These are phyloP conservation scores for Alternaria metachromatica DNA, from an alignment of 2,329 filamentous ascomycete genomes.

Conservation along the genomic window DNA sequence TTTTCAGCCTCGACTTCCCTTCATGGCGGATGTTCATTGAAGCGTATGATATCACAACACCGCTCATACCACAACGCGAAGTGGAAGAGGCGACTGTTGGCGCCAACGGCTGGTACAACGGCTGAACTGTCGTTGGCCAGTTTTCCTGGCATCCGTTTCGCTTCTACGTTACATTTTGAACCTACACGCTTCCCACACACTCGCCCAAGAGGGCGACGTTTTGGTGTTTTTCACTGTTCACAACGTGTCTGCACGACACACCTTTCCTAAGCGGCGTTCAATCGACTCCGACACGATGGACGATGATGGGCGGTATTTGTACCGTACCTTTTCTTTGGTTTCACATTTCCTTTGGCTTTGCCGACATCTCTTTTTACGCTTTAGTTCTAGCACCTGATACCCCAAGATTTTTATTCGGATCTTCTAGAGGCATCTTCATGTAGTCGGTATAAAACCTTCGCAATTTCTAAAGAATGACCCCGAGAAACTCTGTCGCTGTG, in stretches of 20 bases:
- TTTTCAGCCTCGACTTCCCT: constrained; percentile 85
- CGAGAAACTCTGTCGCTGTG: not conserved
- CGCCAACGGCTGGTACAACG: constrained; percentile 35
- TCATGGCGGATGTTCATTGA: constrained; percentile 81
- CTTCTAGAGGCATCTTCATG: not conserved
- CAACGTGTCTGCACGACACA: not conserved
- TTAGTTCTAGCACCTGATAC: constrained; percentile 8
- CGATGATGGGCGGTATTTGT: not conserved
- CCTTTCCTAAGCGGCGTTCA: not conserved
- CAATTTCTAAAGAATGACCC: not conserved
- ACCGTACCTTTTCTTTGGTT: not conserved
- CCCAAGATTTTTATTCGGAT: constrained; percentile 1
- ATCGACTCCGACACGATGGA: not conserved
- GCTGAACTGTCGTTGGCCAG: not conserved
- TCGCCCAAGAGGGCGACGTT: not conserved
- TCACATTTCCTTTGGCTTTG: not conserved
- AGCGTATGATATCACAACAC: constrained; percentile 75
- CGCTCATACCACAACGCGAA: constrained; percentile 83
- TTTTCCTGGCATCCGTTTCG: no score
- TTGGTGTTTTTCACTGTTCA: not conserved
- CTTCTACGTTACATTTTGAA: not conserved
- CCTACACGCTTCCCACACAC: not conserved
- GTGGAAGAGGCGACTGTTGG: constrained; percentile 33
- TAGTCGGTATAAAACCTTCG: not conserved
- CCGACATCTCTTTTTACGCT: not conserved